Evolutionary conservation across 768 basidiomycete species (phyloP).

Genomic region (Rhodotorula kratochvilovae): DNA sequence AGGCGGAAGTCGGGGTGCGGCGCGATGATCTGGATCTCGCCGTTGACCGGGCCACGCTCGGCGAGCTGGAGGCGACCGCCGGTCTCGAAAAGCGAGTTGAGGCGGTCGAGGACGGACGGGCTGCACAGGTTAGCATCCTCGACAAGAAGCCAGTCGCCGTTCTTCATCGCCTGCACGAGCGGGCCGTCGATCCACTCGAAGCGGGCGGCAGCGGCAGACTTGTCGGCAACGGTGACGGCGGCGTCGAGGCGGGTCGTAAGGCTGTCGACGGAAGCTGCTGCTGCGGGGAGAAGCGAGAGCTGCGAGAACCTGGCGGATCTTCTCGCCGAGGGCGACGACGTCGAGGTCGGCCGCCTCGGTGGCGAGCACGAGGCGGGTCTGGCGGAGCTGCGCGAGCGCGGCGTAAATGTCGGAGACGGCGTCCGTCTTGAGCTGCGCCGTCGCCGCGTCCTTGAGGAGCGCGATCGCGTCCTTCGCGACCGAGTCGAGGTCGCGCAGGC

Average conservation of each 20-base stretch:
- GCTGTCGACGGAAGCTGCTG: not conserved
- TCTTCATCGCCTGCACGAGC: constrained; percentile 74
- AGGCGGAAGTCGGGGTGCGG: constrained; percentile 88
- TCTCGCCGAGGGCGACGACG: not conserved
- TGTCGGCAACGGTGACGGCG: constrained; percentile 4
- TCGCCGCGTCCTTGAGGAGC: constrained; percentile 6
- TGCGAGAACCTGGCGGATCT: constrained; percentile 1
- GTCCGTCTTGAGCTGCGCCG: constrained; percentile 9
- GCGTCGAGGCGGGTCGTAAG: not conserved
- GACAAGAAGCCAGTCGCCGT: constrained; percentile 82
- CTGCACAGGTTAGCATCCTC: constrained; percentile 92
- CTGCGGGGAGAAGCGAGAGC: not conserved
- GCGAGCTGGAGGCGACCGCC: constrained; percentile 76
- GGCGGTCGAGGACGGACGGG: constrained; percentile 88
- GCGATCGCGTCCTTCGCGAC: constrained; percentile 9
- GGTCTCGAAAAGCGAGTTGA: constrained; percentile 91
- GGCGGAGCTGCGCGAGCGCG: constrained; percentile 2
- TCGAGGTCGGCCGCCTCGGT: constrained; percentile 14
- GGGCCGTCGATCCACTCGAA: constrained; percentile 98
- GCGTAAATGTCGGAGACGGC: not conserved
- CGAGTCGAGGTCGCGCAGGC: constrained; percentile 31
- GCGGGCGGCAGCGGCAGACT: constrained; percentile 50
- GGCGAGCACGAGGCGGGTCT: constrained; percentile 8
- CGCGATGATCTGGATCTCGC: constrained; percentile 64
- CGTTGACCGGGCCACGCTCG: constrained; percentile 79